phyloP scores from a whole-genome alignment of 768 basidiomycete species.

The Piloderma croceum region DNA sequence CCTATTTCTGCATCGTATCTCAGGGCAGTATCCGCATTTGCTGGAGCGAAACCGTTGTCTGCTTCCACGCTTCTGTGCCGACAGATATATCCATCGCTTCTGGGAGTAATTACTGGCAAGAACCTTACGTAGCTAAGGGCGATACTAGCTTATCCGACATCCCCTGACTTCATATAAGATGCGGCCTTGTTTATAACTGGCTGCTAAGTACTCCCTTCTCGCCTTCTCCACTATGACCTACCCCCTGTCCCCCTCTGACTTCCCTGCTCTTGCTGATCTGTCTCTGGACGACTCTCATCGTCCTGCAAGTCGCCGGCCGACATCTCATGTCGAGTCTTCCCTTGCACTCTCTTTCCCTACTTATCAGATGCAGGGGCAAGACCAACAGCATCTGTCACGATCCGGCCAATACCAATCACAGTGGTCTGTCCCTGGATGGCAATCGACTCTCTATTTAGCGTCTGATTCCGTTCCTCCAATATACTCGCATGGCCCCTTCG shows the following conservation, averaged over 20 bases:
- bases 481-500: slow-evolving; percentile 6
- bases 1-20: neutral
- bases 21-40: neutral
- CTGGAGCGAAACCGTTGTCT: slow-evolving; percentile 3
- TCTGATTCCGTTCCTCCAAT: slow-evolving; percentile 9
- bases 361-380: slow-evolving; percentile 1
- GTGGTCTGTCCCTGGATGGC: neutral
- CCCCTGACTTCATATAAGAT: neutral
- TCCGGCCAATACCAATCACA: neutral
- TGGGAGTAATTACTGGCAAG: slow-evolving; percentile 13
- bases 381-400: neutral
- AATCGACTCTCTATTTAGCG: slow-evolving; percentile 10
- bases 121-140: slow-evolving; percentile 26
- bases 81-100: slow-evolving; percentile 17
- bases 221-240: slow-evolving; percentile 3
- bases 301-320: neutral
- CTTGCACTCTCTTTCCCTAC: neutral
- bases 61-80: slow-evolving; percentile 8
- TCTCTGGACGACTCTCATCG: slow-evolving; percentile 8
- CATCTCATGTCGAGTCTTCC: neutral
- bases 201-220: slow-evolving; percentile 7
- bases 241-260: slow-evolving; percentile 6
- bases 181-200: slow-evolving; percentile 1
- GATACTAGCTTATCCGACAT: slow-evolving; percentile 17
- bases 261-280: slow-evolving; percentile 14